A percentile compares a stretch with the other conserved stretches of the same genome.
These are phyloP conservation scores for Solanum phureja DNA, from an alignment of 257 asterid genomes.

Conservation along the genomic window DNA sequence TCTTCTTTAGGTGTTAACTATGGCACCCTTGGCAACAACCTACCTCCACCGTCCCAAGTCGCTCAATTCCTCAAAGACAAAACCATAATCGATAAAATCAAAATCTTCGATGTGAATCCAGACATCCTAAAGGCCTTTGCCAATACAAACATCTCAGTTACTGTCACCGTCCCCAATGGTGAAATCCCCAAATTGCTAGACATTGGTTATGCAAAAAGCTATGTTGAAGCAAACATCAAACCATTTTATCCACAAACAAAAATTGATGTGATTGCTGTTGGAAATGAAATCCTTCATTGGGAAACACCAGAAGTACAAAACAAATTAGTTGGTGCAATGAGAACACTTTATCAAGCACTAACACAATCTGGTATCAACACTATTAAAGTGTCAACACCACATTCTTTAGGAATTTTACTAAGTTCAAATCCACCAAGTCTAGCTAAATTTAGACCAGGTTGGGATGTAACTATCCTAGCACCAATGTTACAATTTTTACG, in stretches of 20 bases:
- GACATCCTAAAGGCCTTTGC: conserved; percentile 80
- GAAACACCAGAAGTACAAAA: conserved; percentile 62
- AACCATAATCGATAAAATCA: conserved; percentile 65
- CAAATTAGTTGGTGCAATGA: conserved; percentile 72
- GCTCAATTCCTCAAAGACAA: conserved; percentile 59
- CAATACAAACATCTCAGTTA: conserved; percentile 56
- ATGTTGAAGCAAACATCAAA: conserved; percentile 40
- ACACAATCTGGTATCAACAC: conserved; percentile 15
- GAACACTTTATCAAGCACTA: conserved; percentile 45
- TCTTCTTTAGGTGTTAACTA: conserved; percentile 76
- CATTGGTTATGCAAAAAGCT: conserved; percentile 34
- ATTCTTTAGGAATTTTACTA: conserved; percentile 60
- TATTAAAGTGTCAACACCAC: conserved; percentile 67
- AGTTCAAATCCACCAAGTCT: conserved; percentile 57
- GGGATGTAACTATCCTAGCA: conserved; percentile 58
- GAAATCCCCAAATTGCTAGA: conserved; percentile 54
- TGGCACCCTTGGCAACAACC: conserved; percentile 83
- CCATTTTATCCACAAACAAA: conserved; percentile 62
- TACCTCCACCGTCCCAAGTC: conserved; percentile 70
- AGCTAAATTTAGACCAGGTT: conserved; percentile 66
- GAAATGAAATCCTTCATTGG: conserved; percentile 91
- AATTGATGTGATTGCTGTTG: conserved; percentile 63
- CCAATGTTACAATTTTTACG: conserved; percentile 60
- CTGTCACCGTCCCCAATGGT: conserved; percentile 77
- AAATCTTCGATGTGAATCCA: conserved; percentile 71